phyloP scores from a whole-genome alignment of 768 basidiomycete genomes.

The Fomitopsis serialis region DNA sequence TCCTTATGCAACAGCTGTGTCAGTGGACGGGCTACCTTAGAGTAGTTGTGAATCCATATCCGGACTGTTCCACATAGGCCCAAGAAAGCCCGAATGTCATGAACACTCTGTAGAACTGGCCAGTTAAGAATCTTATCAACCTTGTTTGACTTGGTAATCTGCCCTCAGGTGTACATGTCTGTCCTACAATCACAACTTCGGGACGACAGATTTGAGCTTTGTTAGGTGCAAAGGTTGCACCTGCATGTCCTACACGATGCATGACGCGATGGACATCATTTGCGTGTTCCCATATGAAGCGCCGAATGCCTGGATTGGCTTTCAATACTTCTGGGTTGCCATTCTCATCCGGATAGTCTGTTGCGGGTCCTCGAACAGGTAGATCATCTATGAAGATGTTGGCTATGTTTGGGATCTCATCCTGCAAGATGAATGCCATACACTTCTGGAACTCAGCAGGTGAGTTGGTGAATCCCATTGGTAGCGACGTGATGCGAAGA shows the following conservation, averaged over 20 bases:
- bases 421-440: neutral
- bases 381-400: conserved; percentile 1
- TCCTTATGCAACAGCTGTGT: neutral
- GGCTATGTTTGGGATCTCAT: neutral
- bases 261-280: conserved; percentile 7
- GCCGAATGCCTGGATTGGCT: neutral
- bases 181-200: neutral
- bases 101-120: neutral
- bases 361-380: neutral
- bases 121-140: neutral
- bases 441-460: conserved; percentile 1
- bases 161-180: neutral
- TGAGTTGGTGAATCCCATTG: neutral
- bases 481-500: neutral
- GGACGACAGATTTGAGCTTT: neutral
- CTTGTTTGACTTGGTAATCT: neutral
- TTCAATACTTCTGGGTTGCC: neutral
- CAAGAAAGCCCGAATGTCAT: neutral
- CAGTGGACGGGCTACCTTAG: neutral
- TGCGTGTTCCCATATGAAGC: conserved; percentile 12
- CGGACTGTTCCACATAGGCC: neutral
- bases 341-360: neutral
- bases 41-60: neutral
- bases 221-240: conserved; percentile 1
- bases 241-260: conserved; percentile 1